phyloP scores from a whole-genome alignment of 2,329 filamentous ascomycete genomes.

The Aspergillus calidoustus region DNA sequence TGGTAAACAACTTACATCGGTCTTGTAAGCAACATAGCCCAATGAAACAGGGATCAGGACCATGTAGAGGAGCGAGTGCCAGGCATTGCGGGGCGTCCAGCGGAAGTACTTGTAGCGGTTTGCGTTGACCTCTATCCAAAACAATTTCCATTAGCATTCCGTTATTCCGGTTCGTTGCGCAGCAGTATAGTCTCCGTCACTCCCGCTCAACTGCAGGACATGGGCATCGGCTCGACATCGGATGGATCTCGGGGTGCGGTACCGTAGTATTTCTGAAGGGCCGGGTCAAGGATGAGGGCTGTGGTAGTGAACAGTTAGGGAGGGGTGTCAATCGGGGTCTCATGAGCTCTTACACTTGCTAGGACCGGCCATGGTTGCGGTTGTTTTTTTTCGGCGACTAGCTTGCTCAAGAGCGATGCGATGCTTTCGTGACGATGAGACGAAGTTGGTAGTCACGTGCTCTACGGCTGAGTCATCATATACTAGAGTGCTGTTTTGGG shows the following conservation, averaged over 20 bases:
- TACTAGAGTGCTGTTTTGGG: neutral
- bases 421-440: slow-evolving; percentile 18
- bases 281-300: slow-evolving; percentile 50
- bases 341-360: slow-evolving; percentile 47
- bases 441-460: slow-evolving; percentile 22
- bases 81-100: slow-evolving; percentile 84
- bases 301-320: slow-evolving; percentile 54
- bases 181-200: too few species aligned
- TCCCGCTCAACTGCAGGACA: neutral
- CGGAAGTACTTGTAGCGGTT: slow-evolving; percentile 95
- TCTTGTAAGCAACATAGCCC: slow-evolving; percentile 74
- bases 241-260: slow-evolving; percentile 30
- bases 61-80: slow-evolving; percentile 77
- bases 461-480: slow-evolving; percentile 13
- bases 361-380: slow-evolving; percentile 56
- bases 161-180: neutral
- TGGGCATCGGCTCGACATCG: neutral
- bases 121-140: slow-evolving; percentile 70
- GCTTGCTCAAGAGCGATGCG: slow-evolving; percentile 9
- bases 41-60: slow-evolving; percentile 72
- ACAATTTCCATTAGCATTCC: slow-evolving; percentile 15
- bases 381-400: slow-evolving; percentile 11
- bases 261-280: slow-evolving; percentile 57
- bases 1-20: slow-evolving; percentile 73
- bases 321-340: slow-evolving; percentile 25